phyloP scores from a whole-genome alignment of 2,329 filamentous ascomycete species.

The Colletotrichum cordylinicola region DNA sequence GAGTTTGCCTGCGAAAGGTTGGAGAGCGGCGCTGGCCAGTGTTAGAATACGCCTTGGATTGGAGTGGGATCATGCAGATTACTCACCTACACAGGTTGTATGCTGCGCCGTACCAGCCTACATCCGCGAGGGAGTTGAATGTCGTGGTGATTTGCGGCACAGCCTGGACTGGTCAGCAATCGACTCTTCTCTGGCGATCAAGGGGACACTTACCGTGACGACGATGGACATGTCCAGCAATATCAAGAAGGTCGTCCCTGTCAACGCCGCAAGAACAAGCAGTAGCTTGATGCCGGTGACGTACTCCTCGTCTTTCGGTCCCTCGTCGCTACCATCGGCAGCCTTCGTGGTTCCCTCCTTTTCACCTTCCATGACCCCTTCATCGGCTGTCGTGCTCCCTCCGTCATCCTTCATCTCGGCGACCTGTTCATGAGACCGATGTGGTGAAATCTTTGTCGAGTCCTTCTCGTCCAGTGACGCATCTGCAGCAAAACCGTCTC shows the following conservation, averaged over 20 bases:
- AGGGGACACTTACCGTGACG: conserved; percentile 43
- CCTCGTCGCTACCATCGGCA: background rate
- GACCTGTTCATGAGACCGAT: background rate
- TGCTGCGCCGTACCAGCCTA: conserved; percentile 61
- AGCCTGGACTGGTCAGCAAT: conserved; percentile 34
- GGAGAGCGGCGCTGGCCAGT: conserved; percentile 47
- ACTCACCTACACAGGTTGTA: conserved; percentile 51
- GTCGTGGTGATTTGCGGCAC: conserved; percentile 55
- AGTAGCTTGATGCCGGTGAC: conserved; percentile 37
- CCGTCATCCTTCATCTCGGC: background rate
- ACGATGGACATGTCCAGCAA: conserved; percentile 60
- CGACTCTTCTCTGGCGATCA: background rate
- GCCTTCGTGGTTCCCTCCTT: background rate
- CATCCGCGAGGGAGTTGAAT: conserved; percentile 55
- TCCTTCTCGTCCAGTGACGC: background rate
- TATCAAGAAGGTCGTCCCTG: conserved; percentile 50
- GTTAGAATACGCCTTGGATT: background rate
- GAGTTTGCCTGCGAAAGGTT: conserved; percentile 57
- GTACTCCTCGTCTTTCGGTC: conserved; percentile 17
- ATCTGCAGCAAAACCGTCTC: background rate
- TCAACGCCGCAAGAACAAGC: conserved; percentile 41
- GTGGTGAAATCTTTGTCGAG: background rate
- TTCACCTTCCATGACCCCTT: background rate
- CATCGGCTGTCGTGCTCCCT: background rate
- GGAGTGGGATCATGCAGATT: background rate